Evolutionary conservation across 257 asterid species (phyloP), one percentile per base, ranked within the genome.

Genomic region (Capsicum rhomboideum): DNA sequence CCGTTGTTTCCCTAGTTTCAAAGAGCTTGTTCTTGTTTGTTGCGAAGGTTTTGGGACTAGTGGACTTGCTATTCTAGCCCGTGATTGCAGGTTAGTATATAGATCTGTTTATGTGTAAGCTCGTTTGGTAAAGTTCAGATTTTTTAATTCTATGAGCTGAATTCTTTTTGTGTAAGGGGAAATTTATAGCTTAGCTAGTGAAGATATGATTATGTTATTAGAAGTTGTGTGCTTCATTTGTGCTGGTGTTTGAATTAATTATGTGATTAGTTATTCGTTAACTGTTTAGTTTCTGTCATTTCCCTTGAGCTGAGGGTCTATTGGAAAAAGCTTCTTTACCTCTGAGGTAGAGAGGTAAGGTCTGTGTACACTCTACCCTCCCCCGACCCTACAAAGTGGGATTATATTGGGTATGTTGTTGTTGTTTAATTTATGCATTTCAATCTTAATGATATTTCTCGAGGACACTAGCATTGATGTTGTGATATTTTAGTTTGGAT

Each of bases 41-140:
- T 90, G 93, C 46, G 93, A 90, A 2, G 91, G 90, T 6, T 87
- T 90, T 84, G 93, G 93, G 23, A 90, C 92, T 26, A 52, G 61
- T 85, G 93, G 92, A 21, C 91, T 90, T 79, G 90, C 93, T 85
- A 82, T 79, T 55, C 79, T 90, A 3, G 93, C 90, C 53, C 82
- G 83, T 52, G 89, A 85, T 67, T 90, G 93, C 92, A 90, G 92
- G 93, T 90, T 72, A 83, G 91, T 83, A 12, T 17, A 66, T 84
- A 84, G 87, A 84, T 85, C 86, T 86, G 61, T 37, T 69, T 67
- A 0, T 37, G 46, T 0, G 42, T 4, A 52, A 10, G 26, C 28
- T 34, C 63, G 50, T 85, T 34, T 56, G 6, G 82, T 82, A 31
- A 78, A 75, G 54, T 46, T 75, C 31, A 21, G 26, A 37, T 82